Percentiles rank a stretch among this genome's conserved stretches.
These are phyloP conservation scores for Canna indica DNA, from an alignment of 176 grass and related monocot species.

Conservation along the genomic window DNA sequence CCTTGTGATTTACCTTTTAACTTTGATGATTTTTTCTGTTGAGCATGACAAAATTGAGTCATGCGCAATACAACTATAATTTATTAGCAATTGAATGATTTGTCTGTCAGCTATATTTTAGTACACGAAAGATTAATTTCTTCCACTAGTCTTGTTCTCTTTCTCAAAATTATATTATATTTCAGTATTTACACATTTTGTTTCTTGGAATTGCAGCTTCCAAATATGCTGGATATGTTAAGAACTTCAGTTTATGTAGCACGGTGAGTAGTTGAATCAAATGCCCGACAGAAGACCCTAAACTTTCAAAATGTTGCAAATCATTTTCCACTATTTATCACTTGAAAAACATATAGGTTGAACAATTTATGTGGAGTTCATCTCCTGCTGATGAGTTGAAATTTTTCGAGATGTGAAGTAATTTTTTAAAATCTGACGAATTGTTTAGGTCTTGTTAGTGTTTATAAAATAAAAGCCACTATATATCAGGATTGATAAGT, in stretches of 20 bases:
- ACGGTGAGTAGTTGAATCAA: slow-evolving; percentile 44
- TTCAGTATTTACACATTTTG: slow-evolving; percentile 6
- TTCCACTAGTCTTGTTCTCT: too few species aligned
- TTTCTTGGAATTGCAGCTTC: slow-evolving; percentile 59
- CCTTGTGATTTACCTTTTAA: slow-evolving; percentile 8
- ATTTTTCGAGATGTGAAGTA: background rate
- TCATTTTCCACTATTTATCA: too few species aligned
- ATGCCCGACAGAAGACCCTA: too few species aligned
- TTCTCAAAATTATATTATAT: background rate
- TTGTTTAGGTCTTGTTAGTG: background rate
- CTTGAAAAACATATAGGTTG: background rate
- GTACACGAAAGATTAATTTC: background rate
- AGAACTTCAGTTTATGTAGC: slow-evolving; percentile 86
- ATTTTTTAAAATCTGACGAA: background rate
- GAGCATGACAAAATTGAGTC: background rate
- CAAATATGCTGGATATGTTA: slow-evolving; percentile 96
- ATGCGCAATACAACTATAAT: background rate
- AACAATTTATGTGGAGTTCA: too few species aligned
- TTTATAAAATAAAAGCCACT: background rate
- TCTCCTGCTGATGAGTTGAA: too few species aligned
- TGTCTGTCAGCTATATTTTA: background rate
- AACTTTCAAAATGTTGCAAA: too few species aligned
- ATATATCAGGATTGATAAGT: too few species aligned
- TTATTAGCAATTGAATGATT: too few species aligned
- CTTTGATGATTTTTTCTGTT: background rate